Evolutionary conservation across 805 yeast genomes (phyloP).

Genomic region (Kregervanrija pseudodelftensis): DNA sequence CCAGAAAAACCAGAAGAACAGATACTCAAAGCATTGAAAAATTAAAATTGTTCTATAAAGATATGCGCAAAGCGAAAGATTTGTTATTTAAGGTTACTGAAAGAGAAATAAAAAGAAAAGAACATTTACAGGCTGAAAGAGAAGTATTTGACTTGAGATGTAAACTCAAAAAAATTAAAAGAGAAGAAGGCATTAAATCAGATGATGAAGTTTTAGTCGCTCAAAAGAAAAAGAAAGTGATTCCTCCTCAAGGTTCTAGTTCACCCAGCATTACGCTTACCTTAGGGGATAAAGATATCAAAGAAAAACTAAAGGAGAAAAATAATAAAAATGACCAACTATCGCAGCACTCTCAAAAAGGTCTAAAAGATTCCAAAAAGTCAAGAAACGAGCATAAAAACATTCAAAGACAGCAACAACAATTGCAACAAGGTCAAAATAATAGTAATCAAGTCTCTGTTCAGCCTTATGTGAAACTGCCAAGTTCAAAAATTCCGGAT

Average conservation of each 20-base stretch:
- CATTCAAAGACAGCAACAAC: no score
- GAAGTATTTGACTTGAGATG: slow-evolving; percentile 68
- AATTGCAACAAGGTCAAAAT: background rate
- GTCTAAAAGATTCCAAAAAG: no score
- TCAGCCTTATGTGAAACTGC: slow-evolving; percentile 80
- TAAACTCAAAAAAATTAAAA: slow-evolving; percentile 64
- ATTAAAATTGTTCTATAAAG: slow-evolving; percentile 63
- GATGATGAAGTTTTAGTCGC: slow-evolving; percentile 79
- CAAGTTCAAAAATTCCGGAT: slow-evolving; percentile 90
- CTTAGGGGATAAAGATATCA: slow-evolving; percentile 9
- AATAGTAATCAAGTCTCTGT: slow-evolving; percentile 28
- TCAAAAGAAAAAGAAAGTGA: slow-evolving; percentile 59
- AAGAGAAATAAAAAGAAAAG: slow-evolving; percentile 61
- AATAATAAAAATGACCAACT: background rate
- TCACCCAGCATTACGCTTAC: slow-evolving; percentile 5
- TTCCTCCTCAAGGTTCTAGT: slow-evolving; percentile 13
- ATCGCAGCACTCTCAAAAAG: no score
- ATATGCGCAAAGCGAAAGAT: slow-evolving; percentile 68
- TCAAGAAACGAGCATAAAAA: no score
- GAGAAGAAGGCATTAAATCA: slow-evolving; percentile 68
- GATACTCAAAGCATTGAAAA: slow-evolving; percentile 87
- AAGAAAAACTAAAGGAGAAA: slow-evolving; percentile 1
- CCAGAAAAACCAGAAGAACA: slow-evolving; percentile 91
- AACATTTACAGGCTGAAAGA: slow-evolving; percentile 53
- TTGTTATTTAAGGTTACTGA: slow-evolving; percentile 63